phyloP scores from a whole-genome alignment of 352 stramenopile species.

The Pilasporangium apinafurcum region DNA sequence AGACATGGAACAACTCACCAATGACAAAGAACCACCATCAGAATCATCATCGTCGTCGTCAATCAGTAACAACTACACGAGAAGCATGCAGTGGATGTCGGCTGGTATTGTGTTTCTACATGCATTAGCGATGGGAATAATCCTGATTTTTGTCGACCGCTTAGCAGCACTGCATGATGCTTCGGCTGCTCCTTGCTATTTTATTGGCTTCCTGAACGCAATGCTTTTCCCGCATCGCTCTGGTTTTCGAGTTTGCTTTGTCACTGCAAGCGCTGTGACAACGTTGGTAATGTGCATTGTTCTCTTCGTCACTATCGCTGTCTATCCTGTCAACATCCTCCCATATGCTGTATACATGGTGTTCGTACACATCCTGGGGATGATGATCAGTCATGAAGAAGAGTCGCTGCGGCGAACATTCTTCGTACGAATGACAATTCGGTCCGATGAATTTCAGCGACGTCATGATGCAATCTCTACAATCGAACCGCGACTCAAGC shows the following conservation, averaged over 20 bases:
- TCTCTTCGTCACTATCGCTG: conserved; percentile 1
- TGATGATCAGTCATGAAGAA: conserved; percentile 42
- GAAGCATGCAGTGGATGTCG: conserved; percentile 18
- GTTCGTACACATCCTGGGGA: conserved; percentile 24
- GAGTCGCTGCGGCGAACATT: conserved; percentile 40
- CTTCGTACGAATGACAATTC: conserved; percentile 31
- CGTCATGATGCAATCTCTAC: conserved; percentile 21
- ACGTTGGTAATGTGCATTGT: conserved; percentile 6
- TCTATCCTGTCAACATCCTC: conserved; percentile 7
- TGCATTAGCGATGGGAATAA: conserved; percentile 21
- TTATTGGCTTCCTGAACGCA: conserved; percentile 35
- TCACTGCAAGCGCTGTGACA: conserved; percentile 19
- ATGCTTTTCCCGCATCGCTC: conserved; percentile 34
- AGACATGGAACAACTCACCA: neutral
- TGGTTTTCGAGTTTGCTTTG: conserved; percentile 31
- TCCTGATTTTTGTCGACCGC: conserved; percentile 25
- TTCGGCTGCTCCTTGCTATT: conserved; percentile 30
- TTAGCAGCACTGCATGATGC: conserved; percentile 10
- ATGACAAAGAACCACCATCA: neutral
- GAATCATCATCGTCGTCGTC: neutral
- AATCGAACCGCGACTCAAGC: conserved; percentile 16
- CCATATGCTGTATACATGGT: conserved; percentile 22
- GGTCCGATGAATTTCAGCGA: conserved; percentile 24
- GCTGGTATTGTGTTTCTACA: conserved; percentile 22
- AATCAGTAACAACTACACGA: conserved; percentile 21